Evolutionary conservation across 371 early-diverging fungal genomes (phyloP).

Genomic region (Mortierella sp.): DNA sequence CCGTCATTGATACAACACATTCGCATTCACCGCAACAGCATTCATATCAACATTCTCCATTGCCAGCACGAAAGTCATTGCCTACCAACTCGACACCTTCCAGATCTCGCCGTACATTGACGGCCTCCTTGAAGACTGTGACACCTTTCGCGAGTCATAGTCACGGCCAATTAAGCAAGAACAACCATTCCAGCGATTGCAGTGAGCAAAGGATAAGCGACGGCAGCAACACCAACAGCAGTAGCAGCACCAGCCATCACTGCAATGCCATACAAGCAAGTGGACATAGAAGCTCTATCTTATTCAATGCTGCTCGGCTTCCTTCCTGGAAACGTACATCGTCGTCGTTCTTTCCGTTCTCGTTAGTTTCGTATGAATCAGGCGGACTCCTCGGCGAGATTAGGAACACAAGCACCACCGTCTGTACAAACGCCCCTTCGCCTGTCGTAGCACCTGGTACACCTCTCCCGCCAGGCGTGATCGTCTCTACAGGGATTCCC

Average conservation of each 20-base stretch:
- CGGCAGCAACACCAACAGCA: not conserved
- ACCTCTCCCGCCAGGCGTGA: conserved; percentile 24
- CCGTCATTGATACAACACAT: conserved; percentile 2
- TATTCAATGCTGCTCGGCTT: not conserved
- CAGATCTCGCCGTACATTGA: conserved; percentile 8
- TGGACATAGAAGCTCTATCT: not conserved
- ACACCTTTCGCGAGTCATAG: not conserved
- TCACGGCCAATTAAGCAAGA: no score
- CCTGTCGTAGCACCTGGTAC: conserved; percentile 24
- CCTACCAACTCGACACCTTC: conserved; percentile 2
- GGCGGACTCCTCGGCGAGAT: conserved; percentile 29
- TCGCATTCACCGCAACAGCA: conserved; percentile 5
- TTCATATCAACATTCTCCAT: conserved; percentile 1
- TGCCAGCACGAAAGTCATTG: conserved; percentile 11
- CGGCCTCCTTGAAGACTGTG: not conserved
- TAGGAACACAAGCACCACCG: conserved; percentile 27
- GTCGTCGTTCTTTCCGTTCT: conserved; percentile 29
- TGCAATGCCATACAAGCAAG: no score
- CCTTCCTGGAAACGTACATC: conserved; percentile 29
- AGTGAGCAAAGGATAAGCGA: no score
- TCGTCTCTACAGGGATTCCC: conserved; percentile 32
- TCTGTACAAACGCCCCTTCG: conserved; percentile 29
- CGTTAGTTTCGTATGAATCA: conserved; percentile 35
- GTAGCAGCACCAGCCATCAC: conserved; percentile 1
- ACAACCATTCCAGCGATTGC: no score